phyloP scores from a whole-genome alignment of 176 grass and related monocot species.

The Bonia amplexicaulis region DNA sequence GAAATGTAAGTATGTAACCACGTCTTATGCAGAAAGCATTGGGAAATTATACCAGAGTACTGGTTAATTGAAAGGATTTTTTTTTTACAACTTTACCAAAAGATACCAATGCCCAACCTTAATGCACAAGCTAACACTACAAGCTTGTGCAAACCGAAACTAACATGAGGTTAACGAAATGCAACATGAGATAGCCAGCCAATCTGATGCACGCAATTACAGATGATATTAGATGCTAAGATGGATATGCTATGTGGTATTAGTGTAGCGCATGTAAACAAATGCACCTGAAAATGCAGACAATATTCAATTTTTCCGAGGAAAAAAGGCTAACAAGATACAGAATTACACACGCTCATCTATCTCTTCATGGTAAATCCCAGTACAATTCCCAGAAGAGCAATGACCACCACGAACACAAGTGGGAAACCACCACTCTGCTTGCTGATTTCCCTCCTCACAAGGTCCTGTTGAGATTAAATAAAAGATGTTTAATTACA shows the following conservation, averaged over 20 bases:
- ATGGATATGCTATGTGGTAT: conserved; percentile 17
- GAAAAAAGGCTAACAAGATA: background rate
- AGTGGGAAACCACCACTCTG: conserved; percentile 58
- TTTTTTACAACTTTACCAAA: background rate
- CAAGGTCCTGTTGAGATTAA: conserved; percentile 45
- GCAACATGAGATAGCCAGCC: background rate
- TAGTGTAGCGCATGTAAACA: conserved; percentile 10
- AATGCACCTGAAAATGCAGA: conserved; percentile 22
- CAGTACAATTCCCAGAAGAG: conserved; percentile 72
- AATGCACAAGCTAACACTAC: conserved; percentile 2
- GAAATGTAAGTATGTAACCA: background rate
- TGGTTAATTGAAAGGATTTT: background rate
- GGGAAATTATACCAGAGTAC: background rate
- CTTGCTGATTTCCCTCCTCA: conserved; percentile 68
- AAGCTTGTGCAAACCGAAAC: background rate
- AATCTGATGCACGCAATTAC: conserved; percentile 27
- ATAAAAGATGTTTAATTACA: conserved; percentile 13
- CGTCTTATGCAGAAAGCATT: background rate
- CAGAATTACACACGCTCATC: conserved; percentile 8
- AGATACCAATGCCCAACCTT: background rate
- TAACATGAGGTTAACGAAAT: conserved; percentile 5
- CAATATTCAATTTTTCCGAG: background rate
- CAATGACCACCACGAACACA: conserved; percentile 49
- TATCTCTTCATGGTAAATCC: conserved; percentile 63
- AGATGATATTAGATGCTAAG: conserved; percentile 16